Conservation (phyloP, 108 stramenopile species). For the Nannochloropsis gaditana region DNA sequence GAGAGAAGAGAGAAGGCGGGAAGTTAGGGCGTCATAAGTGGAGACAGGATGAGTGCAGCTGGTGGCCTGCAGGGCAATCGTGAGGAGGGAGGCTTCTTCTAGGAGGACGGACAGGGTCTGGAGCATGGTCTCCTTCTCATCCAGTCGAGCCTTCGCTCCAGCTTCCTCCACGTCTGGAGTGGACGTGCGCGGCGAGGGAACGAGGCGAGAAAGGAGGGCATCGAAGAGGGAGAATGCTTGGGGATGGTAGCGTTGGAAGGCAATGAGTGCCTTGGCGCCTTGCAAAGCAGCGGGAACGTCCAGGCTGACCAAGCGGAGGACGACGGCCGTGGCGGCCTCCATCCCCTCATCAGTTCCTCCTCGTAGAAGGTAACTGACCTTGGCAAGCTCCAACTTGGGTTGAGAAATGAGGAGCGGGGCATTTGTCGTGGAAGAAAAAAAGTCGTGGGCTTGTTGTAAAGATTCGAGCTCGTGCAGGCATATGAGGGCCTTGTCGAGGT, state of each 20-base stretch:
- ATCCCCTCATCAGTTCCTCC: neutral
- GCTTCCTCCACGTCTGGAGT: neutral
- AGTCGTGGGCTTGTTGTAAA: neutral
- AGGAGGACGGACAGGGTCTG: neutral
- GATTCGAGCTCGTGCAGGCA: neutral
- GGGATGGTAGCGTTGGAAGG: neutral
- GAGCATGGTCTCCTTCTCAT: neutral
- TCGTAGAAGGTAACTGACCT: neutral
- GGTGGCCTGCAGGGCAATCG: neutral
- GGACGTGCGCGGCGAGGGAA: neutral
- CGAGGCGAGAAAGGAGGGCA: neutral
- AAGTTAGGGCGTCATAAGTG: neutral
- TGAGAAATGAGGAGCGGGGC: neutral
- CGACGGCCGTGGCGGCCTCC: neutral
- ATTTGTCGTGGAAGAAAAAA: neutral
- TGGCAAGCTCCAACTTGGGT: neutral
- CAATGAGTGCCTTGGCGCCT: neutral
- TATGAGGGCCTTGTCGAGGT: neutral
- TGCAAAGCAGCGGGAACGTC: neutral
- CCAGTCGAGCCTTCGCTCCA: neutral
- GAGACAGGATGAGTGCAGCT: neutral
- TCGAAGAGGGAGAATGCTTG: neutral
- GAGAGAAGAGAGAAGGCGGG: slow-evolving; percentile 1
- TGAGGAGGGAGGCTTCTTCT: neutral
- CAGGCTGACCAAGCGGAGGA: neutral